Conservation (phyloP, 2,329 filamentous ascomycete genomes). For the Fusarium sororula region DNA sequence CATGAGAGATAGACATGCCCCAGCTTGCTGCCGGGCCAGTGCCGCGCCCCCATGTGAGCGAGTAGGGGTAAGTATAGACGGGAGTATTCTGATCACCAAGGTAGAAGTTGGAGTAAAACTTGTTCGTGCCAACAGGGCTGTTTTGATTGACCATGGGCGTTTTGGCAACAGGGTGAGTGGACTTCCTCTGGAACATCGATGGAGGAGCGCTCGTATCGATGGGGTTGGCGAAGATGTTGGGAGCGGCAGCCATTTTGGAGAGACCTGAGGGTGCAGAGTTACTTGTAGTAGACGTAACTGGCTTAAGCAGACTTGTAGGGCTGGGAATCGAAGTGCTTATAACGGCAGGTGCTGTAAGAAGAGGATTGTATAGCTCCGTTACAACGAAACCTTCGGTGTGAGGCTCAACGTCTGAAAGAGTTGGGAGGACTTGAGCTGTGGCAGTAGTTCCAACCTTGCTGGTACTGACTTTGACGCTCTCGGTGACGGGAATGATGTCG, state of each 20-base stretch:
- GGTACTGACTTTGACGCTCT: conserved; percentile 41
- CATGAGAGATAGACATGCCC: conserved; percentile 81
- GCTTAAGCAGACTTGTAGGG: conserved; percentile 48
- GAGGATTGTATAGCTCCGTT: conserved; percentile 34
- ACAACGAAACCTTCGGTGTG: conserved; percentile 46
- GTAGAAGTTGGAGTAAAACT: conserved; percentile 84
- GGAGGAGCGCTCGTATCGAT: conserved; percentile 63
- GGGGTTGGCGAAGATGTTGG: conserved; percentile 65
- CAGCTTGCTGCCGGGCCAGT: conserved; percentile 71
- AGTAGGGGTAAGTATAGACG: conserved; percentile 80
- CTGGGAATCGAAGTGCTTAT: conserved; percentile 45
- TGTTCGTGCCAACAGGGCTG: conserved; percentile 75
- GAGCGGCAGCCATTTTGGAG: conserved; percentile 41
- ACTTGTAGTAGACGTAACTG: conserved; percentile 37
- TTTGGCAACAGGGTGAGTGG: conserved; percentile 68
- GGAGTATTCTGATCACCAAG: conserved; percentile 75
- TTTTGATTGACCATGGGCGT: conserved; percentile 60
- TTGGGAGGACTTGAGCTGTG: conserved; percentile 42
- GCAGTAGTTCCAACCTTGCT: conserved; percentile 38
- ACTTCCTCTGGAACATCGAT: conserved; percentile 54
- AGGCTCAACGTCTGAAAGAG: conserved; percentile 43
- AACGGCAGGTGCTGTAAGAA: conserved; percentile 21
- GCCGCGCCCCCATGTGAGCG: conserved; percentile 73
- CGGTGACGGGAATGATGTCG: conserved; percentile 42
- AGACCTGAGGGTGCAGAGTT: conserved; percentile 26